Conservation (phyloP, 257 asterid species). For the Penstemon newberryi region DNA sequence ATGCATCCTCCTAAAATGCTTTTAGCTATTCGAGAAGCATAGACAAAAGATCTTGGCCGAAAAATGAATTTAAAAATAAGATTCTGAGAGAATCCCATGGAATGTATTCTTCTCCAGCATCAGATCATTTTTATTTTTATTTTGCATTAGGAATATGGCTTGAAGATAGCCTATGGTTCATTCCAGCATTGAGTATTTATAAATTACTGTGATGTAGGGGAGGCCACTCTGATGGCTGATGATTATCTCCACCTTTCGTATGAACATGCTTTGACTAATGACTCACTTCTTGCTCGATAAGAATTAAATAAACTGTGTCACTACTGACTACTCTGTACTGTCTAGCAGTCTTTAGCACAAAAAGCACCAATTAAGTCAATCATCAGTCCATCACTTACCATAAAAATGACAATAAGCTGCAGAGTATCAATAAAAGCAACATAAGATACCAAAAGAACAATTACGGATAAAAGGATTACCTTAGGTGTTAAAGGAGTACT, state of each 20-base stretch:
- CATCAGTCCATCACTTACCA: slow-evolving; percentile 2
- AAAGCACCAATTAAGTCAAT: slow-evolving; percentile 14
- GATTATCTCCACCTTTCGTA: background rate
- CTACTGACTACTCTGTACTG: background rate
- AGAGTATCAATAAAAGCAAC: slow-evolving; percentile 17
- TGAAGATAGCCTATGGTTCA: background rate
- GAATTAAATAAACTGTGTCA: background rate
- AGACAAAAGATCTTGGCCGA: background rate
- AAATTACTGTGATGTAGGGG: background rate
- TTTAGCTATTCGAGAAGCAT: background rate
- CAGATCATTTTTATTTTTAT: background rate
- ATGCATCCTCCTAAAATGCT: background rate
- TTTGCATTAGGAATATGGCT: background rate
- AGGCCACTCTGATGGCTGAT: background rate
- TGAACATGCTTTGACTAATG: background rate
- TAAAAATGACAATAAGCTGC: background rate
- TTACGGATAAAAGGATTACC: slow-evolving; percentile 46
- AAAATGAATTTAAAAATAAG: background rate
- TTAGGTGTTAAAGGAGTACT: slow-evolving; percentile 80
- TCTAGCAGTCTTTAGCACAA: background rate
- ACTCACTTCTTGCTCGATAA: background rate
- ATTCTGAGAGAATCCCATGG: background rate
- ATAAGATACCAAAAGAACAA: slow-evolving; percentile 18
- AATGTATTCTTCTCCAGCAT: background rate
- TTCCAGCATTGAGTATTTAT: background rate